Evolutionary conservation across 192 early-diverging fungal species (phyloP).

Genomic region (Rhizoclosmatium sp.): DNA sequence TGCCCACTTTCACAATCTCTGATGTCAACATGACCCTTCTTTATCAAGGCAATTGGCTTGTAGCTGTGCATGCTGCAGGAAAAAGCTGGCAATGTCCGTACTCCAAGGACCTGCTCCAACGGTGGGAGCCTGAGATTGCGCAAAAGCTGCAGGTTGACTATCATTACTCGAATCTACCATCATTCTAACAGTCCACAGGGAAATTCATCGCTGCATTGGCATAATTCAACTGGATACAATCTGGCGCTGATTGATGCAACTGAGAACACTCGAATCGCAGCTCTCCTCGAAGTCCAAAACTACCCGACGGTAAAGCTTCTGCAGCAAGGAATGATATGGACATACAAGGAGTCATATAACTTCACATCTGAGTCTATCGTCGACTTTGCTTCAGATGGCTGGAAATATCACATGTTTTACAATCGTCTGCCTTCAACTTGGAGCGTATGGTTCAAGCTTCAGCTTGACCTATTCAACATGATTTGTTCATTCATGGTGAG

Average conservation of each 20-base stretch:
- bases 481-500: background rate
- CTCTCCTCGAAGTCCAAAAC: constrained; percentile 33
- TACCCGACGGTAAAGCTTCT: constrained; percentile 35
- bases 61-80: constrained; percentile 1
- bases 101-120: constrained; percentile 7
- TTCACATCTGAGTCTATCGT: constrained; percentile 8
- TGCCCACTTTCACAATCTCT: constrained; percentile 11
- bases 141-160: background rate
- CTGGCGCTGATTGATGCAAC: constrained; percentile 20
- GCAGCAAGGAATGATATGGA: constrained; percentile 35
- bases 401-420: constrained; percentile 24
- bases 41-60: constrained; percentile 17
- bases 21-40: constrained; percentile 36
- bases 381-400: constrained; percentile 24
- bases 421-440: constrained; percentile 29
- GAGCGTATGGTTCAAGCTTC: constrained; percentile 34
- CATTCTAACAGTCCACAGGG: background rate
- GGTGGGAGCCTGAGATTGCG: constrained; percentile 27
- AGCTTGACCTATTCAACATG: constrained; percentile 31
- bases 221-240: constrained; percentile 19
- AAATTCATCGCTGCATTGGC: constrained; percentile 28
- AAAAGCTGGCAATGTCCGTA: constrained; percentile 19
- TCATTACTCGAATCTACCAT: too few relatives aligned
- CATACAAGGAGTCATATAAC: constrained; percentile 5
- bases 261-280: constrained; percentile 25